phyloP scores from a whole-genome alignment of 2,329 filamentous ascomycete species.

The Massarina eburnea region DNA sequence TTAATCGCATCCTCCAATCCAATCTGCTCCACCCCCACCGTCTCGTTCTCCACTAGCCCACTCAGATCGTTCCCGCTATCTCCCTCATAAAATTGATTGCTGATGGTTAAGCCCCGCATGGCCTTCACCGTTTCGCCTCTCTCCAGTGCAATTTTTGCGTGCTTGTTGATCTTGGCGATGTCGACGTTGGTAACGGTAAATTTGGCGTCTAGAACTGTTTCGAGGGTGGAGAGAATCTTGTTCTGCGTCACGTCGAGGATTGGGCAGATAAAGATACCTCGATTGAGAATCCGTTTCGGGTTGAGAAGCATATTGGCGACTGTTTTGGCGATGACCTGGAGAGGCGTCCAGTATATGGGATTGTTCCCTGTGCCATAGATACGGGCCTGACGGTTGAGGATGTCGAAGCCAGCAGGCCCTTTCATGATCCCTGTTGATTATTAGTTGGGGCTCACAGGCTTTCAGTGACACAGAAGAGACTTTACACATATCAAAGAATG shows the following conservation, averaged over 20 bases:
- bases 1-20: constrained; percentile 31
- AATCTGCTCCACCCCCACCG: constrained; percentile 28
- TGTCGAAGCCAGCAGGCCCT: constrained; percentile 39
- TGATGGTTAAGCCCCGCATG: constrained; percentile 33
- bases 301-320: constrained; percentile 33
- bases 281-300: constrained; percentile 25
- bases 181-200: constrained; percentile 31
- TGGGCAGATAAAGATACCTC: constrained; percentile 31
- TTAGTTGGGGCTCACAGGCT: not conserved
- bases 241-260: constrained; percentile 30
- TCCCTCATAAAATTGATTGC: constrained; percentile 38
- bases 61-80: constrained; percentile 28
- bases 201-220: constrained; percentile 18
- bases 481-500: constrained; percentile 43
- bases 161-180: constrained; percentile 29
- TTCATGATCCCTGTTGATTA: constrained; percentile 36
- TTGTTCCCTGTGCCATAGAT: constrained; percentile 40
- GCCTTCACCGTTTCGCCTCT: constrained; percentile 27
- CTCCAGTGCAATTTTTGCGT: constrained; percentile 29
- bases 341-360: constrained; percentile 34
- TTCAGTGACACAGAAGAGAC: not conserved
- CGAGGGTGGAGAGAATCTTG: constrained; percentile 25
- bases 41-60: constrained; percentile 30
- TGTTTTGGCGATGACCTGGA: constrained; percentile 26
- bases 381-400: constrained; percentile 27